Base-by-base conservation (phyloP, 148 eudicot genomes). In the Camellia granthamiana region DNA sequence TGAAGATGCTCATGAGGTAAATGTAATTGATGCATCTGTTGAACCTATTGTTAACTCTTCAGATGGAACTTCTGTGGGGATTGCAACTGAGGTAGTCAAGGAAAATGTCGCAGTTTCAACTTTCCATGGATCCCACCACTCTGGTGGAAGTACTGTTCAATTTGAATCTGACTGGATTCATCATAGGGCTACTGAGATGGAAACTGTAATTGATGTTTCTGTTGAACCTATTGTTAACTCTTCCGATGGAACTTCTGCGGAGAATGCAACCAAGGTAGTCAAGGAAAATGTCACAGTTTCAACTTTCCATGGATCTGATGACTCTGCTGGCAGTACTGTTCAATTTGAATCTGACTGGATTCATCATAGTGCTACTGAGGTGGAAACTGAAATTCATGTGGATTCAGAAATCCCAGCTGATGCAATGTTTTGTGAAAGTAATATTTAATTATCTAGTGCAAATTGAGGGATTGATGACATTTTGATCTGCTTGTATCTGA, bases 231-330 rank as follows among this genome's bases (percentile, higher is more conserved):
- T 13, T 56, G n/a, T 43, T 12, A 64, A 67, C 47, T 66, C 75
- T 59, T 72, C 44, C 7, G 77, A 49, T 15, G 62, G 77, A 61
- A 72, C 69, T 81, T 67, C 71, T 83, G 62, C 63, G 60, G 75
- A 55, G 66, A 62, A 66, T 64, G 13, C 18, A 77, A 58, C 75
- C 7, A 43, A 71, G 58, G 81, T 70, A 51, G 18, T 44, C 14
- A 59, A 79, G 13, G 76, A 72, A 59, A 59, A 59, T 56, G 72
- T 38, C 43, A 8, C 63, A 68, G 69, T 43, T 19, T 79, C 13
- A 30, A 59, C 38, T 7, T 74, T 38, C 65, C 77, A 42, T 58
- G 56, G 41, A 18, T n/a, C 38, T 43, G 51, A 4, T 42, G 19
- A 16, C 30, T 11, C 76, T 66, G 38, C 52, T 16, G 47, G 30